Conservation (phyloP, 768 basidiomycete genomes). For the Amanita pallidorosea region DNA sequence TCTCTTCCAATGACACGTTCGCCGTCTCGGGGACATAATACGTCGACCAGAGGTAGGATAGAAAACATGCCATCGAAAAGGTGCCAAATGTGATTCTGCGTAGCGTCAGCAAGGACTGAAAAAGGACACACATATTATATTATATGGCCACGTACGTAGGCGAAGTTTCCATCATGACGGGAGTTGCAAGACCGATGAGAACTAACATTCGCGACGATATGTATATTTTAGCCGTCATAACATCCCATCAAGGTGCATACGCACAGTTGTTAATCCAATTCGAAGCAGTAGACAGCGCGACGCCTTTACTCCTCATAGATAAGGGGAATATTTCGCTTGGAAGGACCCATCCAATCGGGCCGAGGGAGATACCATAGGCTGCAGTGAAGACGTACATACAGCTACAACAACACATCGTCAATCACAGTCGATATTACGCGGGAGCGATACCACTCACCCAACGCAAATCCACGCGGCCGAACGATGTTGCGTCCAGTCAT, state of each 20-base stretch:
- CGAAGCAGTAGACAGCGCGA: slow-evolving; percentile 75
- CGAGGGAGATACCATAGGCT: slow-evolving; percentile 68
- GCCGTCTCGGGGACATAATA: slow-evolving; percentile 68
- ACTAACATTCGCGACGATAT: slow-evolving; percentile 33
- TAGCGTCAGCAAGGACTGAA: neutral
- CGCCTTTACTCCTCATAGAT: slow-evolving; percentile 71
- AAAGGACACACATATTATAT: no score
- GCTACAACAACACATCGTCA: slow-evolving; percentile 17
- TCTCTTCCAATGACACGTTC: slow-evolving; percentile 64
- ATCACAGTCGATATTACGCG: neutral
- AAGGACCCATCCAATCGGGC: slow-evolving; percentile 77
- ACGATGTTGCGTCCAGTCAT: slow-evolving; percentile 48
- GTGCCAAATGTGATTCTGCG: slow-evolving; percentile 56
- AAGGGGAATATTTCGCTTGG: slow-evolving; percentile 78
- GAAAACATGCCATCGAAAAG: slow-evolving; percentile 54
- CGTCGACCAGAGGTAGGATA: slow-evolving; percentile 64
- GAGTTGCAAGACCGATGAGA: slow-evolving; percentile 65
- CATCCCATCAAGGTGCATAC: slow-evolving; percentile 10
- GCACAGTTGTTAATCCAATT: slow-evolving; percentile 79
- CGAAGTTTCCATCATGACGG: slow-evolving; percentile 50
- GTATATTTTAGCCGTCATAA: neutral
- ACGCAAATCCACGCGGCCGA: slow-evolving; percentile 63
- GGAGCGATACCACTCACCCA: slow-evolving; percentile 25
- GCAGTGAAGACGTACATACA: slow-evolving; percentile 67
- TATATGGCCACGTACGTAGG: slow-evolving; percentile 34